Evolutionary conservation across 2,329 filamentous ascomycete genomes (phyloP), one percentile per base, ranked within the genome.

Genomic region (Aspergillus intermedius): DNA sequence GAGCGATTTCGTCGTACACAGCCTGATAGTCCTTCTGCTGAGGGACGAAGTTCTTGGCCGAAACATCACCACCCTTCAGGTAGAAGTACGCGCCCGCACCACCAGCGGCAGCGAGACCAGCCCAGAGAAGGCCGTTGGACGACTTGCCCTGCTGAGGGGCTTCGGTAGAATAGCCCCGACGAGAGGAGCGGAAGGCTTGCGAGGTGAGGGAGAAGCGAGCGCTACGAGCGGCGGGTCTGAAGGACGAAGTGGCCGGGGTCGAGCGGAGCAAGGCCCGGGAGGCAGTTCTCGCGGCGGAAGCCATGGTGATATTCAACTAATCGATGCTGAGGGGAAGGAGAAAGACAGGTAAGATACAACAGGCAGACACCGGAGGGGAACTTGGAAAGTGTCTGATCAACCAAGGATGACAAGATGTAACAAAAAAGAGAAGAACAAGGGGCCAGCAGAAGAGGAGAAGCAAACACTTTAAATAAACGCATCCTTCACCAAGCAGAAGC

Each of bases 21-120:
- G 88, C 86, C 78, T 96, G 90, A 78, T 95, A 97, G 73, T 98
- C 90, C 61, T 86, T 84, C 73, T 86, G 82, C 64, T 81, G 86
- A 52, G 90, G 88, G 45, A 76, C 80, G 74, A 91, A 86, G 59
- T 81, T 67, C 65, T 63, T 60, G 46, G 75, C 52, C 62, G 72
- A 72, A 50, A 74, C 65, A 45, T 70, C 70, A 50, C 71, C 69
- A 49, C 74, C 74, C 60, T 78, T 76, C 67, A 81, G 76, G 59
- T 74, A 78, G 69, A 84, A 83, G 70, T 80, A 83, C 67, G 78
- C 87, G 51, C 78, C 83, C 57, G 78, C 84, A 60, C 79, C 86
- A 63, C 77, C 80, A 46, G 76, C 79, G 46, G 77, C 77, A 46
- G 66, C 80, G 50, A 77, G 76, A 62, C 77, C 84, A 56, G 81